Percentiles rank a stretch among this genome's conserved stretches.
phyloP scores from a whole-genome alignment of 2,329 filamentous ascomycete species.

The Alternaria burnsii region DNA sequence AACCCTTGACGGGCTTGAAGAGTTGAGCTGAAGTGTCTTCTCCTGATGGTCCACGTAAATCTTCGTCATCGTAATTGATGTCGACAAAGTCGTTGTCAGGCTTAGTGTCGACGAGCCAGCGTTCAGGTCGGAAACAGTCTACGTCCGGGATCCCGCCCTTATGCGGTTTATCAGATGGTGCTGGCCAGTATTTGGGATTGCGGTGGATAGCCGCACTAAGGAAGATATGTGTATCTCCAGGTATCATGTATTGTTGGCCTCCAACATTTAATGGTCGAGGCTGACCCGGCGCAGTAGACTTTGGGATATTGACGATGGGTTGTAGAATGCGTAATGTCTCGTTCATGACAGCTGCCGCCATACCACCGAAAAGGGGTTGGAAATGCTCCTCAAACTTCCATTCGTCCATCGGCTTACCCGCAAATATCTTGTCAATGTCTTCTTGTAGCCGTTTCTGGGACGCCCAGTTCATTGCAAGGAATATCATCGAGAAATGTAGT shows the following conservation, averaged over 20 bases:
- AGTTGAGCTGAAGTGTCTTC: constrained; percentile 69
- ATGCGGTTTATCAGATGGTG: constrained; percentile 37
- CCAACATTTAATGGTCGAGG: constrained; percentile 67
- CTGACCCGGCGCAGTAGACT: constrained; percentile 58
- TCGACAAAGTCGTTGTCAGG: constrained; percentile 42
- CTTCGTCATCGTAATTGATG: constrained; percentile 57
- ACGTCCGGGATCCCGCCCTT: constrained; percentile 60
- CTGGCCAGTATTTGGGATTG: constrained; percentile 78
- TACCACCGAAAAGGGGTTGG: constrained; percentile 71
- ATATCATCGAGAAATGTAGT: constrained; percentile 74
- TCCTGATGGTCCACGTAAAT: constrained; percentile 67
- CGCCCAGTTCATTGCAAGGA: constrained; percentile 70
- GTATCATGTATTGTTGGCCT: constrained; percentile 67
- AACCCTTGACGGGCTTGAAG: constrained; percentile 59
- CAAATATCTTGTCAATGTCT: constrained; percentile 73
- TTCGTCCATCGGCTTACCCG: constrained; percentile 63
- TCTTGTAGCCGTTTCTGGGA: constrained; percentile 72
- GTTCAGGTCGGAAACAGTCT: constrained; percentile 73
- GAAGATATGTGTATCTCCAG: constrained; percentile 64
- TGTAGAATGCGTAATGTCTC: constrained; percentile 79
- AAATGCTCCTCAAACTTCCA: constrained; percentile 78
- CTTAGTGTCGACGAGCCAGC: constrained; percentile 66
- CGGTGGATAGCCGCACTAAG: constrained; percentile 67
- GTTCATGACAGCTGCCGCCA: constrained; percentile 78
- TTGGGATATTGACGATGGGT: constrained; percentile 76